phyloP scores from a whole-genome alignment of 257 asterid species.

The Salvia rosmarinus region DNA sequence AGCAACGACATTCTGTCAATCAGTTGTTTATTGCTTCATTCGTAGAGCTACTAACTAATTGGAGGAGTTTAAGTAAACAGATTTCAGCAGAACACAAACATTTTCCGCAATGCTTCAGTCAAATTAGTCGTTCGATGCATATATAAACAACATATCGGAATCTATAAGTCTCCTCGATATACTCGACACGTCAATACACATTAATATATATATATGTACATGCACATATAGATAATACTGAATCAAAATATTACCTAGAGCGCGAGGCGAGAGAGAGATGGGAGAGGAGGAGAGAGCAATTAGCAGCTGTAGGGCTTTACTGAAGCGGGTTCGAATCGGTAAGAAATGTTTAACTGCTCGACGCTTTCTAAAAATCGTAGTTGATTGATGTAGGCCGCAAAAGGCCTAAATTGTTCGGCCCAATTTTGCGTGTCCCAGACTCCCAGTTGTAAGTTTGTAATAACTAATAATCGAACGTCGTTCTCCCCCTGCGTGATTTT shows the following conservation, averaged over 20 bases:
- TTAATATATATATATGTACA: neutral
- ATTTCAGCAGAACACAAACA: conserved; percentile 6
- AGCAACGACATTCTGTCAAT: conserved; percentile 13
- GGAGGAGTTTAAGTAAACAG: neutral
- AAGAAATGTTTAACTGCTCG: neutral
- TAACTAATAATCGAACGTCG: no score
- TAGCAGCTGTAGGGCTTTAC: conserved; percentile 30
- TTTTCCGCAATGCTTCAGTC: conserved; percentile 17
- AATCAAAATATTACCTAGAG: conserved; percentile 25
- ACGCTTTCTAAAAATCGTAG: conserved; percentile 7
- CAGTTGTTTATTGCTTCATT: conserved; percentile 27
- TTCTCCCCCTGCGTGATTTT: no score
- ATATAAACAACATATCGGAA: neutral
- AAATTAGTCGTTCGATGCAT: conserved; percentile 13
- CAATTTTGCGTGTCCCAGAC: neutral
- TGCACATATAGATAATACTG: neutral
- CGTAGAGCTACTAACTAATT: neutral
- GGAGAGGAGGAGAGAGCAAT: no score
- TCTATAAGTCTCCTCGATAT: neutral
- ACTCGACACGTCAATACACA: neutral
- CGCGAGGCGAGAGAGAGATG: conserved; percentile 3
- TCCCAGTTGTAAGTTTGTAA: no score
- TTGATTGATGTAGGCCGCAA: neutral
- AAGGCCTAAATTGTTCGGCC: neutral
- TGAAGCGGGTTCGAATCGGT: conserved; percentile 3